Evolutionary conservation across 2,329 filamentous ascomycete species (phyloP).

Genomic region (Colletotrichum viniferum): DNA sequence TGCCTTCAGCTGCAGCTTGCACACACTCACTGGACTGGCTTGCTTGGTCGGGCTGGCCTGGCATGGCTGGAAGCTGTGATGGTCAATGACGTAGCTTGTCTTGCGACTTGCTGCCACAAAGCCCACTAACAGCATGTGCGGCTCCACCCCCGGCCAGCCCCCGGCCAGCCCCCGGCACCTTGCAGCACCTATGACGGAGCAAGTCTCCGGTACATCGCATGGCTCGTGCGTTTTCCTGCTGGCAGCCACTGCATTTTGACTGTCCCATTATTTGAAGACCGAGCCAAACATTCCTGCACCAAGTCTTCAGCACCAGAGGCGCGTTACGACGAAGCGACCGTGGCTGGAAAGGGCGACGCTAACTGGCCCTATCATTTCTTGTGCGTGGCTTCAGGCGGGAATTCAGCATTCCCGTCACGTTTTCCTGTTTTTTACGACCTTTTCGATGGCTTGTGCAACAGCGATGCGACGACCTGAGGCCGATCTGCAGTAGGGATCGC

Average conservation of each 20-base stretch:
- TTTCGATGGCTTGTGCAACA: not conserved
- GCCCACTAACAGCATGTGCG: constrained; percentile 9
- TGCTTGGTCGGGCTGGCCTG: not conserved
- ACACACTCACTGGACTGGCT: not conserved
- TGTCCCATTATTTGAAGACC: not conserved
- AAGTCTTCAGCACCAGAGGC: not conserved
- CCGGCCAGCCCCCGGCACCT: constrained; percentile 1
- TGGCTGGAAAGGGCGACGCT: not conserved
- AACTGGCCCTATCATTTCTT: not conserved
- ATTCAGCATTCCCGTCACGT: not conserved
- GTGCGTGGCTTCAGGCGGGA: not conserved
- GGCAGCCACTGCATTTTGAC: not conserved
- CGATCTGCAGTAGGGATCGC: constrained; percentile 19
- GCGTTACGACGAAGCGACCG: not conserved
- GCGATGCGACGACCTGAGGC: constrained; percentile 9
- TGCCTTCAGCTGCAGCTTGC: constrained; percentile 13
- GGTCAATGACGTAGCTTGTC: constrained; percentile 21
- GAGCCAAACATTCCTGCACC: not conserved
- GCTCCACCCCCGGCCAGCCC: no score
- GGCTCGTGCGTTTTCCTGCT: not conserved
- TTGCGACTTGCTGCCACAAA: constrained; percentile 6
- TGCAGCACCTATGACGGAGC: constrained; percentile 13
- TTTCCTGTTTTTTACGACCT: constrained; percentile 8
- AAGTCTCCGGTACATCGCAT: constrained; percentile 6
- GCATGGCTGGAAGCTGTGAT: constrained; percentile 16